Conservation (phyloP, 345 rosid genomes). For the Syzygium grande region DNA sequence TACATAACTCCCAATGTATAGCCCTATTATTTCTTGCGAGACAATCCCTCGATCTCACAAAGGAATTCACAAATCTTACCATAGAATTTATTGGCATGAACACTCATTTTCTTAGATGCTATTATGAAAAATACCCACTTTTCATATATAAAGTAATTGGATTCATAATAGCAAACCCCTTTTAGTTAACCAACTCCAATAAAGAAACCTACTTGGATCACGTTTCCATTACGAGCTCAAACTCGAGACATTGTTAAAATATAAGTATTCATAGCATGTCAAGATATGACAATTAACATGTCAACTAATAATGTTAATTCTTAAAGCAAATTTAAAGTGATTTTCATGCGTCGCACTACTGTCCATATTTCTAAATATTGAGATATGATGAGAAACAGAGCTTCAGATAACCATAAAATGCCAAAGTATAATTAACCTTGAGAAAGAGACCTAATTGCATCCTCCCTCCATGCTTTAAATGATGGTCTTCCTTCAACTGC, state of each 20-base stretch:
- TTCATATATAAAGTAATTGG: not conserved
- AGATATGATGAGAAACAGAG: not conserved
- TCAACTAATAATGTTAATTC: not conserved
- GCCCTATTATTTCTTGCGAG: not conserved
- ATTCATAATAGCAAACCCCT: not conserved
- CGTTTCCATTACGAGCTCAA: not conserved
- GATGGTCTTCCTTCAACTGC: constrained; percentile 94
- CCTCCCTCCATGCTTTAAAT: constrained; percentile 93
- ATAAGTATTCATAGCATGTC: not conserved
- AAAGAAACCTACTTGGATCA: not conserved
- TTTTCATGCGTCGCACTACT: not conserved
- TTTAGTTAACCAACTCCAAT: not conserved
- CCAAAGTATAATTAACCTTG: constrained; percentile 39
- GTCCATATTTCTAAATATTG: not conserved
- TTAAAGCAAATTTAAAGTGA: not conserved
- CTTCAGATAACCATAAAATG: not conserved
- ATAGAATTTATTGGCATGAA: not conserved
- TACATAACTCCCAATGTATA: not conserved
- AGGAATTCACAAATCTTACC: not conserved
- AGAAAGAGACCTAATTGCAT: constrained; percentile 95
- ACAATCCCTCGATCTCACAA: not conserved
- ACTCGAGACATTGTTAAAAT: not conserved
- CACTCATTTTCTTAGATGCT: not conserved
- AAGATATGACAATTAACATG: not conserved
- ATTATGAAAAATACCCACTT: not conserved